Evolutionary conservation across 1,139 yeast species (phyloP).

Genomic region (Yamadazyma diddensiae): DNA sequence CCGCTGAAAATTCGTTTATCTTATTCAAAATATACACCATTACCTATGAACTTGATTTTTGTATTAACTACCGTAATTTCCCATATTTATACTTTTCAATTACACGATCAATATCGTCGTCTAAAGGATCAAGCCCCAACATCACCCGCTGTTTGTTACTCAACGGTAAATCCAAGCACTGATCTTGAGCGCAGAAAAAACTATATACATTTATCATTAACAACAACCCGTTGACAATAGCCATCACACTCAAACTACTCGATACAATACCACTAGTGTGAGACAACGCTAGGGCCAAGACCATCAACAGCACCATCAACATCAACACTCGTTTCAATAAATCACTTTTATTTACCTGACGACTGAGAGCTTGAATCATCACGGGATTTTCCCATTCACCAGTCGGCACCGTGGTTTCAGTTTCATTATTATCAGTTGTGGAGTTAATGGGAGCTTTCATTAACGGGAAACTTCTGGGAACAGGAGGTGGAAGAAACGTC

Average conservation of each 20-base stretch:
- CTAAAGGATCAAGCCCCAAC: constrained; percentile 27
- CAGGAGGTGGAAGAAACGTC: constrained; percentile 28
- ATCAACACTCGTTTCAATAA: constrained; percentile 20
- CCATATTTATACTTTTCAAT: too few species aligned
- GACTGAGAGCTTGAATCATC: constrained; percentile 31
- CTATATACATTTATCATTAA: not conserved
- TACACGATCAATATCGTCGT: constrained; percentile 9
- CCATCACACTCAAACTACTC: not conserved
- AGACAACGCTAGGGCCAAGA: too few species aligned
- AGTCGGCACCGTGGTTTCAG: constrained; percentile 18
- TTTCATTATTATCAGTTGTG: constrained; percentile 1
- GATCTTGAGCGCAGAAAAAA: constrained; percentile 25
- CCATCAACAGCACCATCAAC: not conserved
- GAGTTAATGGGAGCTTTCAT: constrained; percentile 9
- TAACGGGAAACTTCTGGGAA: constrained; percentile 16
- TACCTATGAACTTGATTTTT: too few species aligned
- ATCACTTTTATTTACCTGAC: constrained; percentile 34
- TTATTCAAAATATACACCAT: too few species aligned
- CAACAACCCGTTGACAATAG: not conserved
- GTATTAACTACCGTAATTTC: too few species aligned
- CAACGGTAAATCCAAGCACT: constrained; percentile 42
- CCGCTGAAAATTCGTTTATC: too few species aligned
- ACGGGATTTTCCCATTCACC: constrained; percentile 45
- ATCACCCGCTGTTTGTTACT: constrained; percentile 34
- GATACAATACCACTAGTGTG: too few species aligned